Evolutionary conservation across 2,329 filamentous ascomycete species (phyloP).

Genomic region (Thelonectria olida): DNA sequence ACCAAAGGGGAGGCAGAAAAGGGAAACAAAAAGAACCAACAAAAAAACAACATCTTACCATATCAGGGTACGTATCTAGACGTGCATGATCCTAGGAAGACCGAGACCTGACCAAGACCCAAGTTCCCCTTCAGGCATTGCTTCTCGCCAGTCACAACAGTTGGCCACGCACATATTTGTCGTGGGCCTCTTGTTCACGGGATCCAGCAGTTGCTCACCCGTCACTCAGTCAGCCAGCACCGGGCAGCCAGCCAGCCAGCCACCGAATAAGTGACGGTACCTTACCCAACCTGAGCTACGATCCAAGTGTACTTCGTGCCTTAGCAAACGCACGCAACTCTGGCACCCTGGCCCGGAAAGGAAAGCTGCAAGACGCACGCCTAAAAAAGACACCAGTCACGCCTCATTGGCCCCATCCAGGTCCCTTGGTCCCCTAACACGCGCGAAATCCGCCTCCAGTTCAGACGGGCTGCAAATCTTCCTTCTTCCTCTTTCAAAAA

Average conservation of each 20-base stretch:
- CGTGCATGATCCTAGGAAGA: conserved; percentile 14
- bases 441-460: conserved; percentile 43
- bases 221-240: background rate
- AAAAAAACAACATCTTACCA: background rate
- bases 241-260: conserved; percentile 3
- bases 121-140: conserved; percentile 12
- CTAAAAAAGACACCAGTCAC: too few relatives aligned
- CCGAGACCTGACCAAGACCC: conserved; percentile 3
- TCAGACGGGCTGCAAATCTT: conserved; percentile 34
- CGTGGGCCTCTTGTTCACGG: conserved; percentile 13
- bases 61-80: conserved; percentile 18
- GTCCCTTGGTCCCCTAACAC: conserved; percentile 36
- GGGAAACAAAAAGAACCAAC: background rate
- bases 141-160: background rate
- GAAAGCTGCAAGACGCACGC: too few relatives aligned
- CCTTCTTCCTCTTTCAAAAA: conserved; percentile 40
- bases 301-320: background rate
- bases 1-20: conserved; percentile 5
- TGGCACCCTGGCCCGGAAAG: too few relatives aligned
- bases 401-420: conserved; percentile 44
- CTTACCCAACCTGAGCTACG: too few relatives aligned
- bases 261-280: too few relatives aligned
- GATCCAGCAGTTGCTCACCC: conserved; percentile 7
- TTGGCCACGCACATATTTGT: too few relatives aligned
- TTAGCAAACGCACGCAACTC: background rate